A percentile compares a stretch with the other conserved stretches of the same genome.
These are phyloP conservation scores for Papilionanthe hybrid DNA, from an alignment of 116 monocot genomes.

Conservation along the genomic window DNA sequence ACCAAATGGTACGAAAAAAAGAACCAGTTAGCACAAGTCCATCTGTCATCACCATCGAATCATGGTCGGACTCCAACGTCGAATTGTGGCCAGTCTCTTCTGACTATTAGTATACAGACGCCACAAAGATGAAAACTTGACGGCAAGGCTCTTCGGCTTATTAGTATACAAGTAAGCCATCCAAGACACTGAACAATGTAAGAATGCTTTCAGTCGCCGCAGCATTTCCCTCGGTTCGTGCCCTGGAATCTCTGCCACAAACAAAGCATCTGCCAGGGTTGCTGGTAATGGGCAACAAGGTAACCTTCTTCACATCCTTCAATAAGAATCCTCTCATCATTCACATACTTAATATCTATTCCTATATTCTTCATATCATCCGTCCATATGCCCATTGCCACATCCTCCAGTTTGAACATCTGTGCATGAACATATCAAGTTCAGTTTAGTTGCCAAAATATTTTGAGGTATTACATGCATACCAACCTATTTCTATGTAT, in stretches of 20 bases:
- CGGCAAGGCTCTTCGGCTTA: background rate
- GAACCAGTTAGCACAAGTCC: background rate
- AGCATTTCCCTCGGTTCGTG: slow-evolving; percentile 51
- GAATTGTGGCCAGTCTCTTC: background rate
- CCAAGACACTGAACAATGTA: background rate
- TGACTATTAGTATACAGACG: background rate
- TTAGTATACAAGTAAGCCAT: background rate
- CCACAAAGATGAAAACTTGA: background rate
- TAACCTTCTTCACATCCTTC: slow-evolving; percentile 72
- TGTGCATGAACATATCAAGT: slow-evolving; percentile 20
- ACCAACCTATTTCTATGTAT: too few relatives aligned
- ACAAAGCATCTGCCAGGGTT: slow-evolving; percentile 78
- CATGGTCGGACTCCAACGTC: background rate
- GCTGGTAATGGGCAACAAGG: slow-evolving; percentile 92
- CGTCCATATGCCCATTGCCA: slow-evolving; percentile 98
- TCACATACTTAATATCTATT: slow-evolving; percentile 47
- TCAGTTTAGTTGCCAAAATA: background rate
- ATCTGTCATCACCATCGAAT: background rate
- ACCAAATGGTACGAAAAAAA: background rate
- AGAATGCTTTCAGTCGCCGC: slow-evolving; percentile 24
- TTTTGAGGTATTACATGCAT: too few relatives aligned
- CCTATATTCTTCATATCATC: slow-evolving; percentile 64
- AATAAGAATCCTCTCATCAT: slow-evolving; percentile 53
- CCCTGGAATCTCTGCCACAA: slow-evolving; percentile 75
- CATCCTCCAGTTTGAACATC: slow-evolving; percentile 99